phyloP scores from a whole-genome alignment of 208 protist species.

The Crithidia acanthocephali region DNA sequence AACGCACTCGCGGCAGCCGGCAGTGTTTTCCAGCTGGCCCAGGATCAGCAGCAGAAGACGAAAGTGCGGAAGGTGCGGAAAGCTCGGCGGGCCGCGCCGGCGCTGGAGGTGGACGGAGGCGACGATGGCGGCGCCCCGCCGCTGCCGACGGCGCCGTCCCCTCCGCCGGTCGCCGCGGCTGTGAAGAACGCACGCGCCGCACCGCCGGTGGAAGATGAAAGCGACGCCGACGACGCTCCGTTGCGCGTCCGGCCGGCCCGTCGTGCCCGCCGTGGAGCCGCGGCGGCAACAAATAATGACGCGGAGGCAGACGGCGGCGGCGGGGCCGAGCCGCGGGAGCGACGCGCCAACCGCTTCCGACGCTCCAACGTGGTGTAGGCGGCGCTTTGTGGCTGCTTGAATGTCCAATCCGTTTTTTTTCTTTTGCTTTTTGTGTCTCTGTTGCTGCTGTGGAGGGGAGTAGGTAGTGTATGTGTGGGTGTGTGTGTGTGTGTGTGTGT shows the following conservation, averaged over 20 bases:
- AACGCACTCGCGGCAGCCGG: slow-evolving; percentile 21
- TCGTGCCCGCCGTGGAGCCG: slow-evolving; percentile 12
- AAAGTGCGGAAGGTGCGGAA: slow-evolving; percentile 22
- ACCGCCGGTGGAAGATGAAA: not conserved
- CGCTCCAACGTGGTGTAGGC: slow-evolving; percentile 32
- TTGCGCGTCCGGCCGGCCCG: slow-evolving; percentile 8
- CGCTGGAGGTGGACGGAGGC: not conserved
- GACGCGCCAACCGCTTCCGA: slow-evolving; percentile 39
- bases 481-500: not conserved
- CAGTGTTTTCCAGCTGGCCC: slow-evolving; percentile 30
- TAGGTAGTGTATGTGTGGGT: not conserved
- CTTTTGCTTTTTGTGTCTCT: not conserved
- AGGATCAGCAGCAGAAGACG: slow-evolving; percentile 33
- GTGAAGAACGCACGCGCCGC: not conserved
- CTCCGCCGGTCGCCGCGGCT: not conserved
- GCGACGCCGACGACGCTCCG: not conserved
- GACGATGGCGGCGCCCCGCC: not conserved
- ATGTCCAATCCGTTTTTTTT: not conserved
- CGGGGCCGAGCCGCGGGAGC: slow-evolving; percentile 35
- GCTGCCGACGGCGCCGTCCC: not conserved
- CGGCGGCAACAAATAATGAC: not conserved
- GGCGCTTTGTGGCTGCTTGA: not conserved
- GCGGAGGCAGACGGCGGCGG: slow-evolving; percentile 6
- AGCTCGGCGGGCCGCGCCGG: not conserved
- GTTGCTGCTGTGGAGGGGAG: not conserved